phyloP scores from a whole-genome alignment of 2,329 filamentous ascomycete genomes.

The Neofusicoccum sp. region DNA sequence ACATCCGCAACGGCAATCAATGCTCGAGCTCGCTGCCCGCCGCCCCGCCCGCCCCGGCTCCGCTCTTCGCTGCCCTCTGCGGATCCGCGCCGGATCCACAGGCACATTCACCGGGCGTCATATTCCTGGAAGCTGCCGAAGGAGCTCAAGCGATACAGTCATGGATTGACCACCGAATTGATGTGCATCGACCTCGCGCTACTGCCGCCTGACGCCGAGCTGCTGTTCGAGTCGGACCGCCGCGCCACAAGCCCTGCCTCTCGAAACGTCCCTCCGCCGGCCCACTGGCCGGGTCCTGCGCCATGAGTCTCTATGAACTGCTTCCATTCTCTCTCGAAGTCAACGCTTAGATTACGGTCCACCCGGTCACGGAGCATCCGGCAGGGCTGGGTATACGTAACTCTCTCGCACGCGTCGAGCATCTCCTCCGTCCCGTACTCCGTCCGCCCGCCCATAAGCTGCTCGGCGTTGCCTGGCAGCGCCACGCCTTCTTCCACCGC shows the following conservation, averaged over 20 bases:
- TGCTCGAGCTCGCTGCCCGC: not conserved
- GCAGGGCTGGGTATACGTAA: constrained; percentile 30
- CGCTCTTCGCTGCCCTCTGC: not conserved
- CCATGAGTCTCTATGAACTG: constrained; percentile 24
- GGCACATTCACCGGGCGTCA: not conserved
- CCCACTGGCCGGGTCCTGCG: not conserved
- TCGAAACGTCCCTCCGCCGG: not conserved
- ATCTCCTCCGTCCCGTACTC: constrained; percentile 30
- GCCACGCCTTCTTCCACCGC: constrained; percentile 23
- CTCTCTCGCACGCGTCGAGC: constrained; percentile 31
- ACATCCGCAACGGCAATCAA: not conserved
- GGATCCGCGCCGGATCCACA: not conserved
- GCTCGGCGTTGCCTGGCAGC: constrained; percentile 24
- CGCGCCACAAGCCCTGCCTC: not conserved
- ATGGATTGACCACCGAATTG: constrained; percentile 23
- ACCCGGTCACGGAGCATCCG: constrained; percentile 24
- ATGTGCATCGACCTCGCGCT: constrained; percentile 23
- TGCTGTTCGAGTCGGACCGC: constrained; percentile 11
- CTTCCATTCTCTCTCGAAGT: constrained; percentile 24
- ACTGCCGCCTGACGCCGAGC: constrained; percentile 12
- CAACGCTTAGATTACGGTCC: constrained; percentile 15
- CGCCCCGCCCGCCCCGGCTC: not conserved
- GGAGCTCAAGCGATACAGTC: not conserved
- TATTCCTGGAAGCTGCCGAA: not conserved
- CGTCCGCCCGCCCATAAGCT: constrained; percentile 25